Evolutionary conservation across 2,329 filamentous ascomycete species (phyloP), one percentile per base, ranked within the genome.

Genomic region (Ophiocordyceps camponoti-leonardi): DNA sequence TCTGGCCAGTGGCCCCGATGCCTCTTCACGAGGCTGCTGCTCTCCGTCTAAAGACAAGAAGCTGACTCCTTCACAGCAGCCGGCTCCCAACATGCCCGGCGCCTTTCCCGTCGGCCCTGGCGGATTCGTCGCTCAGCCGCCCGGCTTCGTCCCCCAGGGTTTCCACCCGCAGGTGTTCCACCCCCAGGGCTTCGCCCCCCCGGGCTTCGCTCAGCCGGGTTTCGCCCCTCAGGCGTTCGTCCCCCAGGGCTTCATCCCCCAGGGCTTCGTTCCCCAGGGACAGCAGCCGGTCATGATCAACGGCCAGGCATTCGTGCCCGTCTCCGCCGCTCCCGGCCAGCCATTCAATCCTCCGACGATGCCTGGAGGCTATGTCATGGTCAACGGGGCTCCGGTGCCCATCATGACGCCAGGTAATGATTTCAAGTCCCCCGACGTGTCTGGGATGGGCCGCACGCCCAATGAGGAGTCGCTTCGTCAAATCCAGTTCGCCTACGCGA

Each of bases 391-490:
- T 2, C 52, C 54, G 40, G 45, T 58, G 44, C 58, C 59, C 49
- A 51, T 65, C 52, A 55, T 66, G 54, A 37, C 35, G 19, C 57
- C 64, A 65, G 66, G 66, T 63, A 67, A 63, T 57, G 43, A 35
- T 23, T 16, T 35, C 41, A 43, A 39, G 63, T 3, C 11, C 50
- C 65, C 68, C n/a, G 71, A 77, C 49, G 64, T 74, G 48, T 59
- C 69, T 59, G 66, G 73, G 46, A 53, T 75, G 44, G 73, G 73
- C 49, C 67, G 66, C 50, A 77, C 73, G 1, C 58, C 61, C 33
- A 56, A 55, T 46, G 72, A 77, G 56, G 57, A 69, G 41, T 59
- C 64, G 31, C 56, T 67, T 19, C 65, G 70, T 47, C 68, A 72
- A 55, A 57, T 67, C 41, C 61, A 71, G 52, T 67, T 71, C 50